Evolutionary conservation across 139 green algal genomes (phyloP).

Genomic region (Asterochloris erici): DNA sequence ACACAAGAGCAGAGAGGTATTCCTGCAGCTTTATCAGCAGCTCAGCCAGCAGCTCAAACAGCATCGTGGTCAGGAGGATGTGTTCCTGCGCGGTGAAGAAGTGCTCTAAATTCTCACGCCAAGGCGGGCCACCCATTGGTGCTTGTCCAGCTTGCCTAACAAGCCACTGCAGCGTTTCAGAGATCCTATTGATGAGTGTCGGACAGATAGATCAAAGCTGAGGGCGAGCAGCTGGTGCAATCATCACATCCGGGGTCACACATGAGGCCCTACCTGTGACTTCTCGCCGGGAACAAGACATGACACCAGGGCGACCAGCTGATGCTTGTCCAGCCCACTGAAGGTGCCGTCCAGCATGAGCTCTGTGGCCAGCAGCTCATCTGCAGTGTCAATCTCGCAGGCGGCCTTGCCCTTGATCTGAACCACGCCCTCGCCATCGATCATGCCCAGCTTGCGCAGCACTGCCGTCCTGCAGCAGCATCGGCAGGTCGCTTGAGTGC

Average conservation of each 20-base stretch:
- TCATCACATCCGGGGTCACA: background rate
- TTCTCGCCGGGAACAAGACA: conserved; percentile 69
- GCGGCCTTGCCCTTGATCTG: conserved; percentile 71
- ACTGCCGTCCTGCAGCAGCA: conserved; percentile 45
- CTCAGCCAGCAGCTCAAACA: too few species aligned
- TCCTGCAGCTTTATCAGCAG: too few species aligned
- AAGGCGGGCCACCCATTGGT: too few species aligned
- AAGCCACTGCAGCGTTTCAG: too few species aligned
- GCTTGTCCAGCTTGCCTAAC: too few species aligned
- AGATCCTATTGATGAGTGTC: too few species aligned
- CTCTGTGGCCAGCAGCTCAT: conserved; percentile 78
- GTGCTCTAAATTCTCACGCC: too few species aligned
- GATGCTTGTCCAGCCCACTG: conserved; percentile 48
- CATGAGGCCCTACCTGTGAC: conserved; percentile 8
- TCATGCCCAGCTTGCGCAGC: conserved; percentile 80
- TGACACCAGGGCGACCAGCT: conserved; percentile 59
- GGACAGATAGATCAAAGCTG: too few species aligned
- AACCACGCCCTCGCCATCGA: conserved; percentile 69
- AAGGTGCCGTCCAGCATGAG: conserved; percentile 78
- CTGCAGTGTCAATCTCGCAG: conserved; percentile 62
- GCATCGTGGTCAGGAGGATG: too few species aligned
- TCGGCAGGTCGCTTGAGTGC: background rate
- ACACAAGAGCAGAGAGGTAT: too few species aligned
- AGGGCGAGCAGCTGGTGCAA: background rate
- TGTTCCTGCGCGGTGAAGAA: too few species aligned